Percentiles rank a stretch among this genome's conserved stretches.
phyloP scores from a whole-genome alignment of 2,329 filamentous ascomycete species.

The Fusarium anguioides region DNA sequence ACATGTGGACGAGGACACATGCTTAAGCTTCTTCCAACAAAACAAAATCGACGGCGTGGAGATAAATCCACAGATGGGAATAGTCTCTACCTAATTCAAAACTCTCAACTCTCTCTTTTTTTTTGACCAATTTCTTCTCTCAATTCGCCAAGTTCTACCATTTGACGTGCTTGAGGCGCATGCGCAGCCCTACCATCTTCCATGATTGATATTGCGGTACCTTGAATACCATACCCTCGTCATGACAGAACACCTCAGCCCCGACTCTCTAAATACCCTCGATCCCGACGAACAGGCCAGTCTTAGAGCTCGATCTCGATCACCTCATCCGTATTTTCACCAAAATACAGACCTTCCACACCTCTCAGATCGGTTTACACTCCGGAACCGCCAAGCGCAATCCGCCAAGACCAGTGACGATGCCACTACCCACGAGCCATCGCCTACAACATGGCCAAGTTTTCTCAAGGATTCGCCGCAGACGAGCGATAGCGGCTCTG shows the following conservation, averaged over 20 bases:
- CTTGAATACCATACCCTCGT: conserved; percentile 45
- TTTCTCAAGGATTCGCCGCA: conserved; percentile 66
- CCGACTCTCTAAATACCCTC: conserved; percentile 49
- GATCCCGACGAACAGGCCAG: conserved; percentile 52
- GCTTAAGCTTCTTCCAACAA: conserved; percentile 37
- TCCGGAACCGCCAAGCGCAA: conserved; percentile 36
- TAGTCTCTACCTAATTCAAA: conserved; percentile 17
- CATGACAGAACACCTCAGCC: conserved; percentile 61
- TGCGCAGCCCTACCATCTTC: conserved; percentile 37
- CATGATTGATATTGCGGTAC: conserved; percentile 45
- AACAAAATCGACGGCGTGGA: conserved; percentile 39
- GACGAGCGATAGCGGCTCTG: conserved; percentile 89
- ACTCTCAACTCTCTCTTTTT: neutral
- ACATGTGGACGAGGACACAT: conserved; percentile 42
- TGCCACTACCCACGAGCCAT: conserved; percentile 36
- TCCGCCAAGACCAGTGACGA: conserved; percentile 30
- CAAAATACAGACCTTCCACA: conserved; percentile 67
- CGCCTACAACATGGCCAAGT: conserved; percentile 42
- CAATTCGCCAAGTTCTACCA: conserved; percentile 5
- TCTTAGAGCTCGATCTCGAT: conserved; percentile 66
- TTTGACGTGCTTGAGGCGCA: conserved; percentile 33
- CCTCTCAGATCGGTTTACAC: conserved; percentile 55
- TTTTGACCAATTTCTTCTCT: neutral
- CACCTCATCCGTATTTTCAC: conserved; percentile 75
- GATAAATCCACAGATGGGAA: conserved; percentile 31